These are phyloP conservation scores for Penicillium daleae DNA, from an alignment of 495 filamentous ascomycete species.

Conservation along the genomic window DNA sequence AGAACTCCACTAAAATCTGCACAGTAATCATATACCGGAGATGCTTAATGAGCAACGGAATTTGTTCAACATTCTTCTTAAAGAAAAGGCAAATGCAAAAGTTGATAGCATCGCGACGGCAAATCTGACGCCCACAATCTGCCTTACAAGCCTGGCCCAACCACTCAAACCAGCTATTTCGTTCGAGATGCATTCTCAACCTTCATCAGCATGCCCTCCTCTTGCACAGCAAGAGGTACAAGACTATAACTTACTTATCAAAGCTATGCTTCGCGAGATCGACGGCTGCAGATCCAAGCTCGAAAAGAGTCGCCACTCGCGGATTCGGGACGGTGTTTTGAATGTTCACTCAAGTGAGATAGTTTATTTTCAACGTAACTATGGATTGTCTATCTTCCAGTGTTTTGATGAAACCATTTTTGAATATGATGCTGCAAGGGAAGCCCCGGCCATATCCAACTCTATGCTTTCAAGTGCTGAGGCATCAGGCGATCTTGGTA, in stretches of 20 bases:
- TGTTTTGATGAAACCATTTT: background rate
- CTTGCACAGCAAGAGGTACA: constrained; percentile 8
- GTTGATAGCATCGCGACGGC: background rate
- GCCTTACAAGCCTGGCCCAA: background rate
- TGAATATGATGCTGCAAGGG: background rate
- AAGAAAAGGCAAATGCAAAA: background rate
- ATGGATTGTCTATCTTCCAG: constrained; percentile 5
- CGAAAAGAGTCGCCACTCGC: constrained; percentile 6
- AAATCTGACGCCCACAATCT: background rate
- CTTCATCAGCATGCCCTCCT: background rate
- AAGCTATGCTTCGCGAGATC: constrained; percentile 19
- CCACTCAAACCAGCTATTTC: background rate
- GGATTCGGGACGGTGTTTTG: constrained; percentile 21
- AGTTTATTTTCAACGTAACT: constrained; percentile 11
- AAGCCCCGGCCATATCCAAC: background rate
- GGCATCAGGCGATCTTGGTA: background rate
- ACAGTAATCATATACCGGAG: constrained; percentile 7
- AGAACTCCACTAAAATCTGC: background rate
- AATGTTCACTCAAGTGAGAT: constrained; percentile 17
- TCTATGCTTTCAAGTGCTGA: background rate
- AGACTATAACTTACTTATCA: constrained; percentile 15
- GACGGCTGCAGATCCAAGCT: constrained; percentile 17
- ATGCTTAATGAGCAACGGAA: constrained; percentile 17
- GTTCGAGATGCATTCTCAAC: background rate
- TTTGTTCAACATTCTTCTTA: constrained; percentile 10